These are phyloP conservation scores for Lathyrus aphaca DNA, from an alignment of 306 rosid genomes.

Conservation along the genomic window DNA sequence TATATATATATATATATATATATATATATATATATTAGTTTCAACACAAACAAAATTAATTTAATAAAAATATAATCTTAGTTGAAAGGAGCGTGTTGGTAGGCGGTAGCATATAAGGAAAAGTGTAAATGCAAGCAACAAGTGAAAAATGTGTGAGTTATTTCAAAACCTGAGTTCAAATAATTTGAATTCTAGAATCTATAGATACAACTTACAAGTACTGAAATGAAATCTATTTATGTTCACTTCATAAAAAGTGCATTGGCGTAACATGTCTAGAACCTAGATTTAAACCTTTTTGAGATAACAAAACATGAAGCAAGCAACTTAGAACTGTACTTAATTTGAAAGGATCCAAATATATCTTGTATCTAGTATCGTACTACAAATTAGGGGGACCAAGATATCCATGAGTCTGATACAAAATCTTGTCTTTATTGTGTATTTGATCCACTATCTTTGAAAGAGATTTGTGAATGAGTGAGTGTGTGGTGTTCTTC, in stretches of 20 bases:
- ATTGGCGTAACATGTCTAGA: not conserved
- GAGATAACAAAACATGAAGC: conserved; percentile 22
- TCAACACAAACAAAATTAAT: no score
- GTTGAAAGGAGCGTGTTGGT: no score
- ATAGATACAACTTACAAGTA: no score
- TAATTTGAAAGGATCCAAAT: conserved; percentile 22
- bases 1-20: no score
- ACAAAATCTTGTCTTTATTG: conserved; percentile 31
- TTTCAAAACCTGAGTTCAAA: conserved; percentile 17
- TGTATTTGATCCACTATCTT: conserved; percentile 15
- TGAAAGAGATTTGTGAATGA: not conserved
- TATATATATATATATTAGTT: no score
- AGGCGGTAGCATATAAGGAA: not conserved
- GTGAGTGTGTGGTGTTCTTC: not conserved
- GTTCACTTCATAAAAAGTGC: conserved; percentile 17
- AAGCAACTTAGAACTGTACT: not conserved
- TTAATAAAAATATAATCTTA: no score
- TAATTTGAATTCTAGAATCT: conserved; percentile 7
- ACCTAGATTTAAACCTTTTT: conserved; percentile 11
- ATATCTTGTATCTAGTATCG: conserved; percentile 12
- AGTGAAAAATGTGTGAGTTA: not conserved
- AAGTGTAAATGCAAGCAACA: not conserved
- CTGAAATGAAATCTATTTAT: not conserved
- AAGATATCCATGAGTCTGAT: conserved; percentile 42
- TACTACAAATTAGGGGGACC: conserved; percentile 61